Percentiles rank a stretch among this genome's conserved stretches.
These are phyloP conservation scores for Dioszegia crocea DNA, from an alignment of 768 basidiomycete species.

Conservation along the genomic window DNA sequence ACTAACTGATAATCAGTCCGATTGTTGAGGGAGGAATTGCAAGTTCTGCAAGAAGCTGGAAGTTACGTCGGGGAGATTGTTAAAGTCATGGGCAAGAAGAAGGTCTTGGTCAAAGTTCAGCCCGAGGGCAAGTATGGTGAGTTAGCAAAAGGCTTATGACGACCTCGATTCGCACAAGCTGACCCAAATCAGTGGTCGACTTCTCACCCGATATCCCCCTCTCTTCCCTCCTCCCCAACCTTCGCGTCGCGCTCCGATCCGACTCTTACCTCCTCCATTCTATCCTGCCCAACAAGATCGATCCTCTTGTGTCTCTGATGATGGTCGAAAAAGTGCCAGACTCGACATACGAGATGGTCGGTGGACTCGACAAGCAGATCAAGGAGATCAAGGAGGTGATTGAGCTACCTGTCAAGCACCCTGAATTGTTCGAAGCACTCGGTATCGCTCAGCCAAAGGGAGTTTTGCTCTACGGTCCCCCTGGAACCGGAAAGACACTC, in stretches of 20 bases:
- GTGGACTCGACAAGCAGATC: conserved; percentile 94
- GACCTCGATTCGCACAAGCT: neutral
- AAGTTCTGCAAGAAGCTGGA: conserved; percentile 87
- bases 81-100: conserved; percentile 99
- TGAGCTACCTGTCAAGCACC: conserved; percentile 94
- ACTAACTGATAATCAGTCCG: conserved; percentile 59
- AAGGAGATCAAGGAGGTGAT: conserved; percentile 99
- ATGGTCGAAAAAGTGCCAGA: conserved; percentile 99
- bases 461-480: conserved; percentile 89
- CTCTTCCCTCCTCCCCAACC: conserved; percentile 69
- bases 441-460: conserved; percentile 98
- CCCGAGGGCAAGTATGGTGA: conserved; percentile 98
- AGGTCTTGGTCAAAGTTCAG: conserved; percentile 95
- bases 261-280: conserved; percentile 96
- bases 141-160: conserved; percentile 48
- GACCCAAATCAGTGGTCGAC: conserved; percentile 69
- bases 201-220: conserved; percentile 83
- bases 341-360: conserved; percentile 99
- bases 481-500: conserved; percentile 93
- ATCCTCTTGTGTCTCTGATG: conserved; percentile 97
- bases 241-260: conserved; percentile 91
- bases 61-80: conserved; percentile 97
- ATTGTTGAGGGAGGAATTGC: conserved; percentile 83
- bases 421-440: conserved; percentile 90
- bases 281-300: conserved; percentile 94